These are phyloP conservation scores for Candida incommunis DNA, from an alignment of 805 yeast species.

Conservation along the genomic window DNA sequence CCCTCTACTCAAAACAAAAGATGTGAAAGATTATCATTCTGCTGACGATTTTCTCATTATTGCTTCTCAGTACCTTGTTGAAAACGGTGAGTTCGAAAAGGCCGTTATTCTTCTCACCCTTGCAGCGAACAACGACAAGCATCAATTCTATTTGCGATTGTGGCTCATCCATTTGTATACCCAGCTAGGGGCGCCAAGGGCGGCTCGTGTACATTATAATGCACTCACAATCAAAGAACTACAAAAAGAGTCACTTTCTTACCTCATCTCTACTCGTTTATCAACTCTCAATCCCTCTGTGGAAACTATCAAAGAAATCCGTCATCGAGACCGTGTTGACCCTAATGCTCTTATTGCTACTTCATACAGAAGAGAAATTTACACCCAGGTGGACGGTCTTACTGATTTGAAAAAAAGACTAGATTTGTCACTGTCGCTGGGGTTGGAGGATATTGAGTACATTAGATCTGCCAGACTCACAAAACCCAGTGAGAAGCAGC, in stretches of 20 bases:
- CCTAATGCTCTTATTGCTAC: background rate
- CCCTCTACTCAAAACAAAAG: conserved; percentile 25
- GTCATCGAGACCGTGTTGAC: background rate
- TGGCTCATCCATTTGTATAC: conserved; percentile 60
- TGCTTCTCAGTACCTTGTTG: conserved; percentile 24
- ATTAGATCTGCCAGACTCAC: background rate
- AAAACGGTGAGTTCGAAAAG: conserved; percentile 20
- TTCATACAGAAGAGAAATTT: background rate
- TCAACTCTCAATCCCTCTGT: conserved; percentile 30
- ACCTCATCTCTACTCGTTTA: conserved; percentile 35
- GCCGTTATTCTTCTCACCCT: conserved; percentile 45
- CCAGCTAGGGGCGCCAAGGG: conserved; percentile 37
- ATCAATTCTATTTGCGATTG: conserved; percentile 55
- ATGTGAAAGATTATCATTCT: conserved; percentile 53
- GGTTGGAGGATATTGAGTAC: background rate
- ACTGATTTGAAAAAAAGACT: background rate
- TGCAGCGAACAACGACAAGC: conserved; percentile 41
- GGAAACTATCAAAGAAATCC: background rate
- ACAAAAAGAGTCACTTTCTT: conserved; percentile 55
- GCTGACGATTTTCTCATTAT: conserved; percentile 54
- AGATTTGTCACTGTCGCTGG: background rate
- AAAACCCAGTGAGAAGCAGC: background rate
- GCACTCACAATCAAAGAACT: conserved; percentile 53
- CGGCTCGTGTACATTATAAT: conserved; percentile 38
- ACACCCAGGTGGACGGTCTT: background rate